A percentile compares a stretch with the other conserved stretches of the same genome.
phyloP scores from a whole-genome alignment of 139 green algal genomes.

The Chlamydomonas schloesseri region DNA sequence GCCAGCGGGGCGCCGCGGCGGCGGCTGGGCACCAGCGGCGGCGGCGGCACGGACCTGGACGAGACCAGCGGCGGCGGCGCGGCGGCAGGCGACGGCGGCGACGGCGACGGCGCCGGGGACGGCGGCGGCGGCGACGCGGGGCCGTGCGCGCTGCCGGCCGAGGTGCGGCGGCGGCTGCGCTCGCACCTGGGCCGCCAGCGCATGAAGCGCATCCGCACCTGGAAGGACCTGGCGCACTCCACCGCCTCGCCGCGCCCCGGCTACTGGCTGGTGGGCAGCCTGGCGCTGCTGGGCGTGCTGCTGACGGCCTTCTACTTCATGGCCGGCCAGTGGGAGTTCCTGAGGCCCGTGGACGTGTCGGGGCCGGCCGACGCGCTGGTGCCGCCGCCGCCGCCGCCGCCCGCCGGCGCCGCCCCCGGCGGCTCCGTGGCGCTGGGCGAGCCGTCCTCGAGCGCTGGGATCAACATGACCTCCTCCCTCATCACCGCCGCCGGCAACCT shows the following conservation, averaged over 20 bases:
- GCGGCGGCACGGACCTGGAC: constrained; percentile 1
- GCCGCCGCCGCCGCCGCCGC: neutral
- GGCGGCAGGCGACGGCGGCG: neutral
- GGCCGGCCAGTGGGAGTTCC: constrained; percentile 33
- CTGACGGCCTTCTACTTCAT: constrained; percentile 30
- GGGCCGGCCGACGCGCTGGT: neutral
- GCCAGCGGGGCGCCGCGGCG: neutral
- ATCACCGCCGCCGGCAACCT: too few species aligned
- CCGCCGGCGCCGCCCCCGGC: neutral
- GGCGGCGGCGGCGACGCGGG: neutral
- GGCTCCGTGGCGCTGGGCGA: neutral
- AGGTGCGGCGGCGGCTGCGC: constrained; percentile 10
- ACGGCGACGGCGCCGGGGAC: neutral
- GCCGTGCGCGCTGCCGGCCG: neutral
- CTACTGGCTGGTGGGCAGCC: constrained; percentile 16
- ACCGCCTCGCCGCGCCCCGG: neutral
- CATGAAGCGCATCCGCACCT: neutral
- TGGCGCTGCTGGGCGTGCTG: constrained; percentile 11
- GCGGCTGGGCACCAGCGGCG: neutral
- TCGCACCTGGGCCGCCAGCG: neutral
- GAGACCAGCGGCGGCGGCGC: neutral
- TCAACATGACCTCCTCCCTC: too few species aligned
- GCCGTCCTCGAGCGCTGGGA: too few species aligned
- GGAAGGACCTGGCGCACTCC: constrained; percentile 26
- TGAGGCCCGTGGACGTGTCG: neutral